Evolutionary conservation across 2,329 filamentous ascomycete species (phyloP).

Genomic region (Xylariales sp.): DNA sequence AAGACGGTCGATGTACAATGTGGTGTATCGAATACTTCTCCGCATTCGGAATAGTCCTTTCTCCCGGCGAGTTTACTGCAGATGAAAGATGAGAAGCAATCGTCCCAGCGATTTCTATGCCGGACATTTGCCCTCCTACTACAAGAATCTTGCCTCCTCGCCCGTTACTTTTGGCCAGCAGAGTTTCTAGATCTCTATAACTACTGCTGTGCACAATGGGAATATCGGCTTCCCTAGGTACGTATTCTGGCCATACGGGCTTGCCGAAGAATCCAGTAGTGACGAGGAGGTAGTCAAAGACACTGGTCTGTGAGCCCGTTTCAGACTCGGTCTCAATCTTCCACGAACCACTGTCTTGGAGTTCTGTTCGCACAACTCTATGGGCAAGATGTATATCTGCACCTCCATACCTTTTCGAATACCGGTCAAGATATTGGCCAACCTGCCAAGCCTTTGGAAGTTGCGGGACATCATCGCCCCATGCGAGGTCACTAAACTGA

Average conservation of each 20-base stretch:
- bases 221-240: conserved; percentile 31
- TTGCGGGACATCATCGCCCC: conserved; percentile 55
- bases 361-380: conserved; percentile 37
- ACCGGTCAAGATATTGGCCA: conserved; percentile 65
- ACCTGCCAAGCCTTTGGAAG: conserved; percentile 76
- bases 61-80: conserved; percentile 46
- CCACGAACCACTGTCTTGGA: conserved; percentile 33
- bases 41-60: conserved; percentile 34
- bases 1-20: conserved; percentile 63
- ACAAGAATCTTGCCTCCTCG: conserved; percentile 61
- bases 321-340: conserved; percentile 32
- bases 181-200: conserved; percentile 50
- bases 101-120: conserved; percentile 69
- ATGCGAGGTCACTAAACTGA: conserved; percentile 67
- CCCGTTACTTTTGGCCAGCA: conserved; percentile 35
- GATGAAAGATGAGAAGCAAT: conserved; percentile 69
- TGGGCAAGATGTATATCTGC: conserved; percentile 45
- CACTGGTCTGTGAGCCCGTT: conserved; percentile 34
- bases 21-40: conserved; percentile 61
- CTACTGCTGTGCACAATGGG: conserved; percentile 65
- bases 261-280: conserved; percentile 73
- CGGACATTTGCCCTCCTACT: conserved; percentile 78
- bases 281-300: conserved; percentile 68
- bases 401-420: conserved; percentile 51
- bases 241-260: conserved; percentile 45